phyloP scores from a whole-genome alignment of 345 rosid species.

The Cardiospermum halicacabum region DNA sequence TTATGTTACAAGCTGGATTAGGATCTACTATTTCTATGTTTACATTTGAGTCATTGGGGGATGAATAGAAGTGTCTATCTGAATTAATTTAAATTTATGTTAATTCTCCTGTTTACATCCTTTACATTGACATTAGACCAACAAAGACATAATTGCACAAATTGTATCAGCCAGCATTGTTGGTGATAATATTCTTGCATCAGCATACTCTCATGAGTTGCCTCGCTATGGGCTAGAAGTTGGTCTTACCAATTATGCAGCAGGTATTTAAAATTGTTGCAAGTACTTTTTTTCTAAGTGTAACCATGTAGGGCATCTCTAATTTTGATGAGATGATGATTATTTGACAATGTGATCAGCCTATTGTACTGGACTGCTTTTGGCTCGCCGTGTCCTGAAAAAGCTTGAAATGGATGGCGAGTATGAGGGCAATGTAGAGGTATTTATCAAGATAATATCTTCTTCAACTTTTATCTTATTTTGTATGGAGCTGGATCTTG shows the following conservation, averaged over 20 bases:
- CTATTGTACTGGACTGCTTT: constrained; percentile 74
- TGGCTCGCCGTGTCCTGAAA: constrained; percentile 72
- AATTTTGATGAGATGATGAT: not conserved
- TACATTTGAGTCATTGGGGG: not conserved
- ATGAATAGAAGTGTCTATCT: not conserved
- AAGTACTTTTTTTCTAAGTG: not conserved
- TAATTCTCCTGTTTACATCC: not conserved
- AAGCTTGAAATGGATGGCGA: constrained; percentile 64
- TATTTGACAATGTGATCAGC: constrained; percentile 27
- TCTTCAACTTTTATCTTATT: too few relatives aligned
- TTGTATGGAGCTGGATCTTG: not conserved
- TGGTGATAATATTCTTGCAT: constrained; percentile 57
- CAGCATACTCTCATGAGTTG: constrained; percentile 64
- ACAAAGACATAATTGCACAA: constrained; percentile 63
- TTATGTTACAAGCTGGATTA: too few relatives aligned
- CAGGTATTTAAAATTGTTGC: constrained; percentile 32
- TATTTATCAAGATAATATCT: not conserved
- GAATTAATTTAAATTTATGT: not conserved
- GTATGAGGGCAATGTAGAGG: constrained; percentile 74
- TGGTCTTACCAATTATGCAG: constrained; percentile 66
- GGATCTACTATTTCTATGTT: not conserved
- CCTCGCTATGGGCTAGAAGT: constrained; percentile 62
- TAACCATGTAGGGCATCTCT: not conserved
- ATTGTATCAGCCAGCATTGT: constrained; percentile 47
- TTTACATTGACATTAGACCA: constrained; percentile 42